Base-by-base conservation (phyloP, 148 eudicot species). In the Cornus controversa region DNA sequence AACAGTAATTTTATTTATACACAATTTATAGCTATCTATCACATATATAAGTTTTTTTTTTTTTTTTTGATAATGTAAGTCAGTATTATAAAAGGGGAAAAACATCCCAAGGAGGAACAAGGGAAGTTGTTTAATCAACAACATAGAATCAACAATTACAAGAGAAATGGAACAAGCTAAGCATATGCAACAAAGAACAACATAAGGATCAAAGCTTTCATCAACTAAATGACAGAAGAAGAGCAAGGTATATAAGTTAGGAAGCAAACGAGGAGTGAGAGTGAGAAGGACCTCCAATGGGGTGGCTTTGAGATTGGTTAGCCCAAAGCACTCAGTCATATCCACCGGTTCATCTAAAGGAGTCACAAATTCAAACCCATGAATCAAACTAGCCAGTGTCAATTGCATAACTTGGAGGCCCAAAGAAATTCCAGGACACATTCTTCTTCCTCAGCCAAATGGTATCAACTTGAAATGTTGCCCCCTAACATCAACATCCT, bases 401-500 rank as follows among this genome's bases (percentile, higher is more conserved):
- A 77, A 42, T 8, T 77, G 80, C 75, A 78, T 37, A 14, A 68
- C 66, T 5, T 80, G 78, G 8, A 80, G 64, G 8, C 65, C 70
- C 66, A 79, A 79, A 60, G 65, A n/a, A 0, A 74, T 63, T 64
- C 79, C 82, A 16, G 82, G 80, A 45, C 86, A 85, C 24, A 76
- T 73, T 74, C 88, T 83, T 69, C 84, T 64, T 11, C 88, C 82
- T 5, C 84, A 58, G 7, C 88, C 85, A 57, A 86, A 86, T 10
- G 86, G 86, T 1, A 86, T 67, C 60, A 83, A 67, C 80, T 82
- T 84, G 74, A 71, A 81, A 27, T 81, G 67, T 6, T 73, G 65
- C 10, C 85, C 87, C 25, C 53, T 68, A 11, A 85, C 63, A 60
- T 85, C 85, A 18, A 82, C 66, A 13, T 85, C 36, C 63, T 68